These are phyloP conservation scores for Aspergillus eucalypticola DNA, from an alignment of 2,329 filamentous ascomycete species.

Conservation along the genomic window DNA sequence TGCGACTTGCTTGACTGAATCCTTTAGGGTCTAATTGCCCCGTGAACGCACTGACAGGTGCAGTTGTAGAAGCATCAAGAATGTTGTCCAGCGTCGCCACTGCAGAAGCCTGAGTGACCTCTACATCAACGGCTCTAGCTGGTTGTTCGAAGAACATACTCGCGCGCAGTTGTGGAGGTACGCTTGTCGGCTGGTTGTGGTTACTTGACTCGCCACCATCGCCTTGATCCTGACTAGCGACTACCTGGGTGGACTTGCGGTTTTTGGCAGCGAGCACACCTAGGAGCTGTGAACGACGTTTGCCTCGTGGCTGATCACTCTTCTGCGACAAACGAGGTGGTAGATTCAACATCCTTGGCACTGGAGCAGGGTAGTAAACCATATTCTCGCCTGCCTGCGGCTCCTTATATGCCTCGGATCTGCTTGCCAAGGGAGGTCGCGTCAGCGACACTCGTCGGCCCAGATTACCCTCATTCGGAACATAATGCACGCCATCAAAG, in stretches of 20 bases:
- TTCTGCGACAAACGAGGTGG: slow-evolving; percentile 82
- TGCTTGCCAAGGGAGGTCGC: slow-evolving; percentile 42
- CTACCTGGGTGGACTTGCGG: slow-evolving; percentile 54
- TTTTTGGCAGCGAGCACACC: slow-evolving; percentile 60
- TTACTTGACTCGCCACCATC: slow-evolving; percentile 19
- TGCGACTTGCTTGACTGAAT: slow-evolving; percentile 58
- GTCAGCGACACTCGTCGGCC: slow-evolving; percentile 40
- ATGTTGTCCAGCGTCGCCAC: slow-evolving; percentile 88
- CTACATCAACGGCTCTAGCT: slow-evolving; percentile 55
- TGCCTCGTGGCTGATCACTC: slow-evolving; percentile 64
- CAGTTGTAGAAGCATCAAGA: slow-evolving; percentile 81
- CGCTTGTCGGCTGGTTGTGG: slow-evolving; percentile 46
- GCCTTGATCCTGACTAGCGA: slow-evolving; percentile 29
- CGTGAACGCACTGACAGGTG: slow-evolving; percentile 87
- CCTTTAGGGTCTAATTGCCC: slow-evolving; percentile 82
- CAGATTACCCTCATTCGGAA: slow-evolving; percentile 29
- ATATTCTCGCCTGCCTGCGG: slow-evolving; percentile 69
- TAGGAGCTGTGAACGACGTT: slow-evolving; percentile 72
- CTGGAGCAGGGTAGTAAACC: slow-evolving; percentile 93
- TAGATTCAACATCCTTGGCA: slow-evolving; percentile 89
- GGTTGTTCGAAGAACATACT: slow-evolving; percentile 84
- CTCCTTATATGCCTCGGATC: slow-evolving; percentile 41
- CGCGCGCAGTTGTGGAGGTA: slow-evolving; percentile 86
- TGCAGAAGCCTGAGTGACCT: slow-evolving; percentile 73
- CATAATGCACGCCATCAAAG: slow-evolving; percentile 53